Percentiles rank a stretch among this genome's conserved stretches.
phyloP scores from a whole-genome alignment of 495 filamentous ascomycete species.

The Aspergillus incahuasiensis region DNA sequence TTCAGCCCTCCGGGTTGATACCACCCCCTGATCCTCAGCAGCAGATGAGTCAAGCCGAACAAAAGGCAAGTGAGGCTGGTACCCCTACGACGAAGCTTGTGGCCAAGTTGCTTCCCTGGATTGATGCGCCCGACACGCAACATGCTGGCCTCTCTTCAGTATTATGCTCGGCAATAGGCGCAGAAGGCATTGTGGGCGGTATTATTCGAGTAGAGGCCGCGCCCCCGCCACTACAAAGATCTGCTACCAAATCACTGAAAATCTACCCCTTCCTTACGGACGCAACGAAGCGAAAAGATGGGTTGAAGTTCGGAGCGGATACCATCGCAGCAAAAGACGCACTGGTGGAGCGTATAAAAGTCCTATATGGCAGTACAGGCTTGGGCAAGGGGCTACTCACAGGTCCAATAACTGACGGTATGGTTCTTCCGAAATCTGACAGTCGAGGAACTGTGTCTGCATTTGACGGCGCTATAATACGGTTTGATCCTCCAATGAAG shows the following conservation, averaged over 20 bases:
- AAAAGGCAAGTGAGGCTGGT: constrained; percentile 50
- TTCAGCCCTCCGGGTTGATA: constrained; percentile 75
- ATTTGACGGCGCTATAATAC: constrained; percentile 67
- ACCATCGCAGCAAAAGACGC: constrained; percentile 71
- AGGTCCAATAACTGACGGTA: constrained; percentile 85
- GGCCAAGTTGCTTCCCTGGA: constrained; percentile 71
- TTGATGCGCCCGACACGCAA: constrained; percentile 75
- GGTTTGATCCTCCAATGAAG: constrained; percentile 60
- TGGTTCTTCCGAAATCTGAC: constrained; percentile 57
- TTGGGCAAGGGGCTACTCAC: constrained; percentile 58
- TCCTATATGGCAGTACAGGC: constrained; percentile 37
- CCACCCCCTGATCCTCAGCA: constrained; percentile 70
- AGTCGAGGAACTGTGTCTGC: constrained; percentile 33
- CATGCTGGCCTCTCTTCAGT: constrained; percentile 72
- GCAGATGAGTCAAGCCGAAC: constrained; percentile 57
- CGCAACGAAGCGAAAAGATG: constrained; percentile 48
- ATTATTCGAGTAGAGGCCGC: constrained; percentile 79
- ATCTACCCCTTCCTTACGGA: constrained; percentile 70
- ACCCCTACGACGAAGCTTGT: constrained; percentile 66
- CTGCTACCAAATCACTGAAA: constrained; percentile 55
- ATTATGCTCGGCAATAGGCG: constrained; percentile 66
- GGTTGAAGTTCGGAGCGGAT: constrained; percentile 84
- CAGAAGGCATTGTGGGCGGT: constrained; percentile 74
- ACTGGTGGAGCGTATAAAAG: constrained; percentile 50
- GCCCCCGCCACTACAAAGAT: constrained; percentile 52